Base-by-base conservation (phyloP, 352 stramenopile species). In the Pythium rhizo-oryzae region DNA sequence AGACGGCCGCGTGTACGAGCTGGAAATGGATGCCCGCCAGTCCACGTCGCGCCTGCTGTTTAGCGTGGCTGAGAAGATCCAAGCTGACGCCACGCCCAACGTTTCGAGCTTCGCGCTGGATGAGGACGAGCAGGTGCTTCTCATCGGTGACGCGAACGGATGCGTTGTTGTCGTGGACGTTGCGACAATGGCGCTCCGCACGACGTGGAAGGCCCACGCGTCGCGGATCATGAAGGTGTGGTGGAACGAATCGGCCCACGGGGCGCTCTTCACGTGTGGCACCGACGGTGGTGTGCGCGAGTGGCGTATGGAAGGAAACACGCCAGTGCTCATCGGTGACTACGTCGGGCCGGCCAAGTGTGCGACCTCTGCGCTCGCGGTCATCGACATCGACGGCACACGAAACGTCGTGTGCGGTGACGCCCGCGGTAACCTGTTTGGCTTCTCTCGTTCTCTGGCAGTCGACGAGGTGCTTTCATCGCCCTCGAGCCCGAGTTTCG, bases 201-300 rank as follows among this genome's bases (percentile, higher is more conserved):
- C 61, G 50, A 72, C 59, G 1, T 93, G 84, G 85, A 81, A 72
- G 59, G 78, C 82, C 1, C 84, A 92, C 59, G 25, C 53, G 1
- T 79, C 79, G 11, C 80, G 87, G 4, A 72, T 93, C 59, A 85
- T 94, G 75, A 92, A 91, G 60, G 74, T 94, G 35, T 87, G 82
- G 78, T 93, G 85, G 82, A 60, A 82, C 23, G 47, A 80, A 8
- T 52, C 37, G 12, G 47, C 37, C 8, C 60, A 72, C 46, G 64
- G 70, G n/a, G 77, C 80, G 28, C 59, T 95, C 1, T 84, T 93
- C 59, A 80, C 88, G 8, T 83, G 82, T 57, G 81, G 74, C 51
- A 81, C 82, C 8, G 85, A 85, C 44, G 81, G 87, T 1, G 69
- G 69, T n/a, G 71, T 96, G 9, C 61, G 62, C 41, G 87, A 95